Base-by-base conservation (phyloP, 2,329 filamentous ascomycete species). In the Alternaria gaisen region DNA sequence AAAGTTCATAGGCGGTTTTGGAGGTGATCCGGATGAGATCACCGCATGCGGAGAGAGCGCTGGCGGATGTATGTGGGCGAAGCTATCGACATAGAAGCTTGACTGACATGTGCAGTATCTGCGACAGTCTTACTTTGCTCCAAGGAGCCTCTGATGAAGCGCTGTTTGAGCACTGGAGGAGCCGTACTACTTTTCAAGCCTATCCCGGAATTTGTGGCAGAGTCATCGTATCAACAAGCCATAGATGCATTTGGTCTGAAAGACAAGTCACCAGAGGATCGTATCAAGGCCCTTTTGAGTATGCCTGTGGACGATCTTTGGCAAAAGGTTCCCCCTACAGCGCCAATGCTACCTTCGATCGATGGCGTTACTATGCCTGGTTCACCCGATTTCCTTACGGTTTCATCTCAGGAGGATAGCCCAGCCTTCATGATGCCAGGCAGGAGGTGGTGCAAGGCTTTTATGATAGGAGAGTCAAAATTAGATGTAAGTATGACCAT, bases 381-480 rank as follows among this genome's bases (percentile, higher is more conserved):
- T 0, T 61, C 70, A 10, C 72, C 74, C 2, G 71, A 67, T 18
- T 74, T 78, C 16, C 55, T 53, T 3, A 66, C 53, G 5, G 60
- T 76, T 20, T 64, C 72, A 7, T 72, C 69, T 8, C 43, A 72
- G 53, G 61, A 67, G 6, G 72, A 78, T 34, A 66, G 65, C 26
- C 60, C 64, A 11, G 12, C 20, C 7, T 73, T 72, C 41, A 38
- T 56, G 26, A 73, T 82, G 32, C 77, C 78, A 5, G 83, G 80
- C 0, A 79, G 77, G 38, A 71, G 75, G 10, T 85, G 83, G 83
- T 84, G 80, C 58, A 70, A 79, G 36, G 74, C 77, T n/a, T 58
- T 85, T 11, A 76, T 84, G 60, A 79, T 85, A 40, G 84, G 83
- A 16, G 80, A 85, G 59, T 81, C 81, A 22, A 75, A 80, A 58